Conservation (phyloP, 805 yeast genomes). For the Candida jianshihensis region DNA sequence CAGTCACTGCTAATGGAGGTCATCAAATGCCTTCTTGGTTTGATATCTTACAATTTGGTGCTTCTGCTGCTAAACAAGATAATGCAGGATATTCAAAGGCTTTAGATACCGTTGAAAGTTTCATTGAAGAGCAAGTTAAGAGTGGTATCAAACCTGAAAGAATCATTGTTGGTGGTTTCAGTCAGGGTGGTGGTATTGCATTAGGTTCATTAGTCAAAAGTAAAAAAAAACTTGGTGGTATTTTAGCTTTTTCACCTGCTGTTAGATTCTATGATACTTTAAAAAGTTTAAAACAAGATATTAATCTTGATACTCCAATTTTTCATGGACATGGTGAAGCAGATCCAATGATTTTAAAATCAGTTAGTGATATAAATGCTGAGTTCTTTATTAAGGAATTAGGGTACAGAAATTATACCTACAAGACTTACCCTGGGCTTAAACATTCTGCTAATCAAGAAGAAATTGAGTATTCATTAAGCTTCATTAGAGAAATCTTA, state of each 20-base stretch:
- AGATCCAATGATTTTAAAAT: constrained; percentile 55
- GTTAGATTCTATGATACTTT: constrained; percentile 25
- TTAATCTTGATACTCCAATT: constrained; percentile 61
- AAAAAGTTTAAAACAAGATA: constrained; percentile 20
- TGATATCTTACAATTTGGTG: constrained; percentile 56
- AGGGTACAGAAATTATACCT: constrained; percentile 42
- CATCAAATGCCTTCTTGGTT: constrained; percentile 80
- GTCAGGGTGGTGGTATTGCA: constrained; percentile 87
- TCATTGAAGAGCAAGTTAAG: constrained; percentile 45
- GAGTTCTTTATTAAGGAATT: constrained; percentile 38
- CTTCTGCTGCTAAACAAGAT: constrained; percentile 37
- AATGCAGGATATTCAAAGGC: constrained; percentile 45
- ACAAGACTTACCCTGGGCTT: constrained; percentile 53
- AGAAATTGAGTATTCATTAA: constrained; percentile 52
- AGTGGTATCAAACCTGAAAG: constrained; percentile 51
- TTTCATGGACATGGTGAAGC: constrained; percentile 84
- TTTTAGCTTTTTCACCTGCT: constrained; percentile 74
- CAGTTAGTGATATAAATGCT: constrained; percentile 28
- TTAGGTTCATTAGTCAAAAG: constrained; percentile 50
- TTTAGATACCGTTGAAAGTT: constrained; percentile 35
- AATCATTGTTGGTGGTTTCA: constrained; percentile 89
- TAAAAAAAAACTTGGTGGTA: constrained; percentile 68
- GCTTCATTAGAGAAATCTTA: constrained; percentile 32
- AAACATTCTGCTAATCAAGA: constrained; percentile 62
- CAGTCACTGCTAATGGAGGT: constrained; percentile 65